A percentile compares a stretch with the other conserved stretches of the same genome.
These are phyloP conservation scores for Austroboletus eburneus DNA, from an alignment of 768 basidiomycete species.

Conservation along the genomic window DNA sequence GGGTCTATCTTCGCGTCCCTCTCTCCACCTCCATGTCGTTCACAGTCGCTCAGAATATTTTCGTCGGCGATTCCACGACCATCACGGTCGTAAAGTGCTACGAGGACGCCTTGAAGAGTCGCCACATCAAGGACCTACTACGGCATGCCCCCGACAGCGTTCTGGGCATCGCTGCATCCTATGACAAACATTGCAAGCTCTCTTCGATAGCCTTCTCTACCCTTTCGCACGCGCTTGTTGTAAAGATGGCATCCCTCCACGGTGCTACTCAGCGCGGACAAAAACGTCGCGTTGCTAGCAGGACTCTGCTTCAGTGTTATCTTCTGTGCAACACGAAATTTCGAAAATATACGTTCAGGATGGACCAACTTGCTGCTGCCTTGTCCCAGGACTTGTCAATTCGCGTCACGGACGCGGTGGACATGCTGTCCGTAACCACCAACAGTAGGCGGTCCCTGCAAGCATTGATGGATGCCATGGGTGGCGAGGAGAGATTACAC, in stretches of 20 bases:
- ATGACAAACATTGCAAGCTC: constrained; percentile 33
- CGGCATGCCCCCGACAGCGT: constrained; percentile 13
- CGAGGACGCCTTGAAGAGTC: constrained; percentile 22
- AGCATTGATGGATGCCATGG: constrained; percentile 36
- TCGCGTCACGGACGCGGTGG: constrained; percentile 34
- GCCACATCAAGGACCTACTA: constrained; percentile 29
- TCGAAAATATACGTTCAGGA: constrained; percentile 39
- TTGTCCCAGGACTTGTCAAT: constrained; percentile 38
- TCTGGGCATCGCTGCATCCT: constrained; percentile 43
- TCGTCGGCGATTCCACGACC: constrained; percentile 16
- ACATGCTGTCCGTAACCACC: constrained; percentile 36
- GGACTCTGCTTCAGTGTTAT: constrained; percentile 25
- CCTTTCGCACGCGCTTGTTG: constrained; percentile 29
- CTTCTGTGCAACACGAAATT: constrained; percentile 30
- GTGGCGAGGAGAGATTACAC: constrained; percentile 31
- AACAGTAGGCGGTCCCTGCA: constrained; percentile 30
- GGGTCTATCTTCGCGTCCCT: background rate
- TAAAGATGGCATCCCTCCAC: constrained; percentile 29
- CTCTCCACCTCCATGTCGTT: constrained; percentile 14
- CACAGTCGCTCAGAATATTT: constrained; percentile 34
- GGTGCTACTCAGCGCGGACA: constrained; percentile 1
- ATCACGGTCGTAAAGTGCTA: constrained; percentile 29
- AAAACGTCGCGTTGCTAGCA: constrained; percentile 5
- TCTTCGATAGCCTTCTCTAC: constrained; percentile 40
- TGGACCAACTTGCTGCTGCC: constrained; percentile 42